Evolutionary conservation across 2,329 filamentous ascomycete species (phyloP), one percentile per base, ranked within the genome.

Genomic region (Ambrosiella beaveri): DNA sequence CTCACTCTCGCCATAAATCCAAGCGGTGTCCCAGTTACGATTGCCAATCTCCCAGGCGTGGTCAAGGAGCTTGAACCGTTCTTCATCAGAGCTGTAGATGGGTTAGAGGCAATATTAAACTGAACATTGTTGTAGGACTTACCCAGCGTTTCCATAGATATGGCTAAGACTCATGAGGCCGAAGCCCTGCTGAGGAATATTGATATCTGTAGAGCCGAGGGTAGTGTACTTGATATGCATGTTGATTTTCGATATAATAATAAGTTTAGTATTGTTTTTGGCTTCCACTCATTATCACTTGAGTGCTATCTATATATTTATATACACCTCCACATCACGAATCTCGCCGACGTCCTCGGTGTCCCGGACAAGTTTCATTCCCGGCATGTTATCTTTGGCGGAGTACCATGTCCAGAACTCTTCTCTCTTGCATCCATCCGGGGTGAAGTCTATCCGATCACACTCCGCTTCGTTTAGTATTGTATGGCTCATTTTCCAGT

Each of bases 11-110:
- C 67, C 72, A 61, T 79, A 77, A 19, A 66, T 65, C 55, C 75
- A 68, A 37, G 70, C 69, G 5, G 71, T 72, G 61, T 80, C 77
- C 76, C 76, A 80, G 64, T 74, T 73, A 9, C 69, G 71, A 54
- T 73, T 71, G 54, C 78, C 78, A 1, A 73, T 62, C 36, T 74
- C 73, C 66, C 74, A 74, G 2, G 72, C 72, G 11, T 70, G 70
- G 64, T 80, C 75, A 17, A 81, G 72, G 1, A 80, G 63, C 2
- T 70, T 70, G 59, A 79, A 69, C 2, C 75, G 73, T 60, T 79
- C 74, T 19, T 71, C 65, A 37, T 79, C 75, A 1, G 75, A 51
- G 9, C 49, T 57, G 7, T n/a, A 39, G 5, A 53, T 45, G 39
- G 37, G 17, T 4, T 70, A 55, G 72, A 74, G 4, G 65, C 64